A percentile compares a stretch with the other conserved stretches of the same genome.
Conservation (phyloP, 2,329 filamentous ascomycete genomes). For the Albophoma yamanashiensis region DNA sequence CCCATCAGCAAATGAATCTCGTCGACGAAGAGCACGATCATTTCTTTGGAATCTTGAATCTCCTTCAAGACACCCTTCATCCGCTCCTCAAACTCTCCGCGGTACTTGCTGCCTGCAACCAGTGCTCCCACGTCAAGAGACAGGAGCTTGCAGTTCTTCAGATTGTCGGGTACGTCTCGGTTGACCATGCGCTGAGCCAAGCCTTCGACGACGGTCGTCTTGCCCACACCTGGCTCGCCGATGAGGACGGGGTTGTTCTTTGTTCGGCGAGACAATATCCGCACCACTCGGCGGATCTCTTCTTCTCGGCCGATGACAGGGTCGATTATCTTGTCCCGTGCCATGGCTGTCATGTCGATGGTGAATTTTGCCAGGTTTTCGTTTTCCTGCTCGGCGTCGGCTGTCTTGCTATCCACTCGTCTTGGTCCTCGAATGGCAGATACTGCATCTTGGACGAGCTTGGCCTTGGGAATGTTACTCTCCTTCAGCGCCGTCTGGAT, state of each 20-base stretch:
- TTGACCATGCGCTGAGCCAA: conserved; percentile 94
- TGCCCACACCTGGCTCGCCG: conserved; percentile 94
- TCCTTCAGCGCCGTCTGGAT: conserved; percentile 71
- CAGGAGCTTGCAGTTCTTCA: conserved; percentile 86
- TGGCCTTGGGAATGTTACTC: conserved; percentile 82
- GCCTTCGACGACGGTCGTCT: conserved; percentile 96
- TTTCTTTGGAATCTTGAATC: conserved; percentile 87
- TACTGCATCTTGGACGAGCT: conserved; percentile 84
- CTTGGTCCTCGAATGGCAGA: conserved; percentile 85
- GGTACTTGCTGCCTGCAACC: conserved; percentile 95
- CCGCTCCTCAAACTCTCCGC: conserved; percentile 95
- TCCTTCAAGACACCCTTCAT: conserved; percentile 99
- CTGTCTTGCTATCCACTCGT: conserved; percentile 91
- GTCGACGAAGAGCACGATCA: conserved; percentile 96
- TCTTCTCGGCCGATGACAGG: conserved; percentile 95
- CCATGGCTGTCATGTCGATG: conserved; percentile 95
- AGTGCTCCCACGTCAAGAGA: conserved; percentile 92
- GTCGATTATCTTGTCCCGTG: conserved; percentile 93
- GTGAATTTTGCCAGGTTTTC: conserved; percentile 98
- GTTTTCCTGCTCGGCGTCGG: conserved; percentile 83
- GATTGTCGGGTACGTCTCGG: conserved; percentile 87
- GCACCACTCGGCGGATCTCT: conserved; percentile 83
- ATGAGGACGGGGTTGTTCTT: conserved; percentile 99
- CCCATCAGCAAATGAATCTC: conserved; percentile 99
- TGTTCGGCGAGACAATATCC: conserved; percentile 84